Base-by-base conservation (phyloP, 2,329 filamentous ascomycete genomes). In the Diaporthe capsici region DNA sequence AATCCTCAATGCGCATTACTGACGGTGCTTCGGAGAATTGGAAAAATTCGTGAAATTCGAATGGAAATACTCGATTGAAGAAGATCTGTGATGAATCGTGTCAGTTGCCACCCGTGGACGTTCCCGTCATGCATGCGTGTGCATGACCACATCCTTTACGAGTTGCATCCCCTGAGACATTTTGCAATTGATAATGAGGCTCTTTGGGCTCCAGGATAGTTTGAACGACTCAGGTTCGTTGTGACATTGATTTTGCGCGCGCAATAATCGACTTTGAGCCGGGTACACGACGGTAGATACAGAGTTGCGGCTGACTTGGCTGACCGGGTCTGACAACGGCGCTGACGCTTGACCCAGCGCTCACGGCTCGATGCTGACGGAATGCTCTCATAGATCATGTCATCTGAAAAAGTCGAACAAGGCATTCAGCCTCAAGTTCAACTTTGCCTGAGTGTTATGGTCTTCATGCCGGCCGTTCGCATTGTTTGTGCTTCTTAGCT, bases 11-110 rank as follows among this genome's bases (percentile, higher is more conserved):
- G 4, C 15, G 6, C 13, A 31, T 10, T 3, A 10, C 4, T 1
- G 12, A 12, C 8, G 7, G 8, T 1, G 9, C 22, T 20, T 20
- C 15, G 5, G 5, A 57, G 2, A 0, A 4, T 31, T 4, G 2
- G 7, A 17, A 34, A 3, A 6, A 6, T 13, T 4, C 4, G 9
- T 25, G 22, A 3, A 31, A 31, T 28, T 9, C 2, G 15, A 25
- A 20, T 10, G 28, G 6, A 31, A 4, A 3, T 20, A 31, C 10
- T 57, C 28, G 9, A 17, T 13, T 39, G 37, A 31, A 7, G 4
- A 31, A 10, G 13, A 4, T 4, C 0, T 49, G 22, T 13, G 49
- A 25, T 10, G 15, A 31, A 20, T 2, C 25, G 2, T 20, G 6
- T 13, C 15, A 31, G 31, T 57, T 57, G 25, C 53, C 53, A 57